phyloP scores from a whole-genome alignment of 805 yeast genomes.

The Saccharomyces cerevisiae region DNA sequence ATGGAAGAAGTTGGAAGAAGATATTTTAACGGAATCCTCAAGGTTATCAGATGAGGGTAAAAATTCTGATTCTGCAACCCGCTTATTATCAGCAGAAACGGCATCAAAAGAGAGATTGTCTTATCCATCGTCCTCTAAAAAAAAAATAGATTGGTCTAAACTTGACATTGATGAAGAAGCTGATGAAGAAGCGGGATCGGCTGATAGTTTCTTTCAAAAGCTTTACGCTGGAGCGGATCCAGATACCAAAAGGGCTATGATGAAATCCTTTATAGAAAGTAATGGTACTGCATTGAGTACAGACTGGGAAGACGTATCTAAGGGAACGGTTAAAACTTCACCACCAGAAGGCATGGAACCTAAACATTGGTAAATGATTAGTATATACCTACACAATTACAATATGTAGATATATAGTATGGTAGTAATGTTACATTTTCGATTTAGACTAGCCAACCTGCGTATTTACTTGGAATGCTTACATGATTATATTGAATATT shows the following conservation, averaged over 20 bases:
- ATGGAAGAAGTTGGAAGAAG: constrained; percentile 45
- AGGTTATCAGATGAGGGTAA: background rate
- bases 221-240: constrained; percentile 75
- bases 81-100: background rate
- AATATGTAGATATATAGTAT: background rate
- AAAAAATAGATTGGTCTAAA: constrained; percentile 62
- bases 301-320: constrained; percentile 81
- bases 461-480: background rate
- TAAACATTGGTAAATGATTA: constrained; percentile 38
- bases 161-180: constrained; percentile 40
- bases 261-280: constrained; percentile 90
- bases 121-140: constrained; percentile 61
- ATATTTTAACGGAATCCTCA: constrained; percentile 3
- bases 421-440: background rate
- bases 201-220: constrained; percentile 64
- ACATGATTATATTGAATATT: background rate
- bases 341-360: constrained; percentile 73
- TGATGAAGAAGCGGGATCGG: constrained; percentile 39
- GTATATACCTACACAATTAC: background rate
- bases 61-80: background rate
- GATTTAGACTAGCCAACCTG: background rate
- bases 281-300: constrained; percentile 91
- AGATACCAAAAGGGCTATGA: constrained; percentile 87
- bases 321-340: constrained; percentile 50
- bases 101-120: constrained; percentile 1